Evolutionary conservation across 331 rosid species (phyloP).

Genomic region (Pyracantha coccinea): DNA sequence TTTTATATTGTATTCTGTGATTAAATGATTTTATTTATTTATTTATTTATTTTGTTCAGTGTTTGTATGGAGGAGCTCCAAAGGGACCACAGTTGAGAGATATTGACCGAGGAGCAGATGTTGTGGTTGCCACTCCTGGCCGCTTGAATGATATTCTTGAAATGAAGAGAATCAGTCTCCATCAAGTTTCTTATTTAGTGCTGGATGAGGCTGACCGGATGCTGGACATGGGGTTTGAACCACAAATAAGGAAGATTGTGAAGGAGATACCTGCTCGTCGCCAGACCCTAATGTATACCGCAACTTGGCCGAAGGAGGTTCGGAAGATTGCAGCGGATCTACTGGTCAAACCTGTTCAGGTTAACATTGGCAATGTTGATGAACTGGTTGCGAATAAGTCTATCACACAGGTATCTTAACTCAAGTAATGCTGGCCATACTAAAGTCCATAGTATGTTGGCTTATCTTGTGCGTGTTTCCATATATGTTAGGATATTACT

Average conservation of each 20-base stretch:
- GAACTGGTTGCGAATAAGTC: conserved; percentile 98
- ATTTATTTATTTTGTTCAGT: conserved; percentile 41
- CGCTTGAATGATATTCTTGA: conserved; percentile 98
- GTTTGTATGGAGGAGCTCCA: conserved; percentile 99
- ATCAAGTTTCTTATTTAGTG: conserved; percentile 88
- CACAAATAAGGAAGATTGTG: conserved; percentile 96
- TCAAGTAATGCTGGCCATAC: not conserved
- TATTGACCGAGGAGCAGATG: conserved; percentile 84
- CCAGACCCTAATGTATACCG: conserved; percentile 96
- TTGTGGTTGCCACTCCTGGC: conserved; percentile 99
- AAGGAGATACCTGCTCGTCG: conserved; percentile 91
- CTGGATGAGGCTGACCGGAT: conserved; percentile 98
- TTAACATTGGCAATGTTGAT: conserved; percentile 93
- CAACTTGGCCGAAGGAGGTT: conserved; percentile 99
- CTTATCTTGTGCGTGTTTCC: not conserved
- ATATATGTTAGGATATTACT: not conserved
- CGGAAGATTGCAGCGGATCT: conserved; percentile 97
- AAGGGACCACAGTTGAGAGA: conserved; percentile 99
- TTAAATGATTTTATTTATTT: not conserved
- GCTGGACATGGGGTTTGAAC: conserved; percentile 99
- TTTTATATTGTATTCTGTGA: not conserved
- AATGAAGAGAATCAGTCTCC: conserved; percentile 88
- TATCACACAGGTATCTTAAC: conserved; percentile 72
- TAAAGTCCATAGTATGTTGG: not conserved
- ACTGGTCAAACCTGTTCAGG: conserved; percentile 86